These are phyloP conservation scores for Parathielavia appendiculata DNA, from an alignment of 495 filamentous ascomycete genomes.

Conservation along the genomic window DNA sequence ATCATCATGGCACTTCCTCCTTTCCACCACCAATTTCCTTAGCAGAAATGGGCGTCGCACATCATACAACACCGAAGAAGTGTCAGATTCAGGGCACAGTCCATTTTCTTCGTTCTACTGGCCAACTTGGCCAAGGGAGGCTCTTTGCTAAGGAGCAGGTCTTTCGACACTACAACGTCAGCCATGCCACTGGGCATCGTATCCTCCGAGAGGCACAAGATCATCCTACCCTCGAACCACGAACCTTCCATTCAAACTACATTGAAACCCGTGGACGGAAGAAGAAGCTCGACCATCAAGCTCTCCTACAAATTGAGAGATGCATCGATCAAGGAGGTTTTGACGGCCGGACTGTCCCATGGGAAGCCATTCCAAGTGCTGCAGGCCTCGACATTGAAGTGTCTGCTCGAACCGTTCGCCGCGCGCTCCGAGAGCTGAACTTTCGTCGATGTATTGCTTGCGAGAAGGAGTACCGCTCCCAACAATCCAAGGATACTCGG, in stretches of 20 bases:
- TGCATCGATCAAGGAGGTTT: not conserved
- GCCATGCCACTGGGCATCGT: not conserved
- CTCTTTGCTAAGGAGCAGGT: not conserved
- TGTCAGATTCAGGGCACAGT: not conserved
- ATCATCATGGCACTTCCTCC: too few relatives aligned
- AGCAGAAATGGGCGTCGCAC: not conserved
- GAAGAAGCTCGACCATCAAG: not conserved
- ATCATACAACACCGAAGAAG: not conserved
- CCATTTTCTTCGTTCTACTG: not conserved
- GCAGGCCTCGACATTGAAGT: not conserved
- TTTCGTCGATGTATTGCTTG: not conserved
- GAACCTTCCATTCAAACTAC: not conserved
- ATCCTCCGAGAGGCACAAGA: not conserved
- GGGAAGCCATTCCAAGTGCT: not conserved
- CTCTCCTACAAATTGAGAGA: not conserved
- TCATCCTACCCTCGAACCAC: not conserved
- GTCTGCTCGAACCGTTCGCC: not conserved
- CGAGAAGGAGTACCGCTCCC: not conserved
- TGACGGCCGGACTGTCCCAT: not conserved
- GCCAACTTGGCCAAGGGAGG: not conserved
- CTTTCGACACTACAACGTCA: not conserved
- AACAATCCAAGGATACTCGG: not conserved
- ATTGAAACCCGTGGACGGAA: not conserved
- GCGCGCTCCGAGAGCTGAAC: not conserved
- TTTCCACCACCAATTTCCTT: too few relatives aligned